A percentile compares a stretch with the other conserved stretches of the same genome.
phyloP scores from a whole-genome alignment of 805 yeast genomes.

The Lipomyces spencermartinsiae region DNA sequence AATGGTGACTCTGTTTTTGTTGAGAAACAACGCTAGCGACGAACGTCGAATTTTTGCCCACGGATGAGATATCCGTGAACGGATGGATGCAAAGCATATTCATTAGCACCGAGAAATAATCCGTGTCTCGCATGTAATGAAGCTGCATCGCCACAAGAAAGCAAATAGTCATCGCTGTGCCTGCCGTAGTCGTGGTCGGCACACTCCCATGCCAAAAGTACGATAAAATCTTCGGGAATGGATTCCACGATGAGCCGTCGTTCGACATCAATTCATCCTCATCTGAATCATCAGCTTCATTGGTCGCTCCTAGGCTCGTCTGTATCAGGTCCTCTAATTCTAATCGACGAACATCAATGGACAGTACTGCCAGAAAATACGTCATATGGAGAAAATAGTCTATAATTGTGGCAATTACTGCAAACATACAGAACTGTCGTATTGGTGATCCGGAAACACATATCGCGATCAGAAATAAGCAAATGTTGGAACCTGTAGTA shows the following conservation, averaged over 20 bases:
- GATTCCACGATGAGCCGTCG: constrained; percentile 30
- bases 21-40: not conserved
- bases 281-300: constrained; percentile 31
- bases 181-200: constrained; percentile 36
- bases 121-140: constrained; percentile 24
- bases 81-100: constrained; percentile 6
- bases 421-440: constrained; percentile 53
- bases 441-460: constrained; percentile 20
- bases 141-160: constrained; percentile 29
- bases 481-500: constrained; percentile 45
- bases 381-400: constrained; percentile 69
- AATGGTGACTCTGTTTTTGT: not conserved
- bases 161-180: constrained; percentile 22
- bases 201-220: constrained; percentile 27
- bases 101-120: constrained; percentile 1
- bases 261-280: constrained; percentile 28
- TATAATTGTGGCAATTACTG: constrained; percentile 56
- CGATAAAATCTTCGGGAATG: constrained; percentile 25
- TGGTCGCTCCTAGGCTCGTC: constrained; percentile 20
- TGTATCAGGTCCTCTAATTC: constrained; percentile 61
- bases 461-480: constrained; percentile 41
- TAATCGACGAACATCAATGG: constrained; percentile 68
- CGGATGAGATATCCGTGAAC: not conserved
- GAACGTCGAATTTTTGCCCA: constrained; percentile 7
- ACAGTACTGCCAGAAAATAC: constrained; percentile 66